Evolutionary conservation across 1,284 basidiomycete genomes (phyloP), one percentile per base, ranked within the genome.

Genomic region (Cutaneotrichosporon mucoides): DNA sequence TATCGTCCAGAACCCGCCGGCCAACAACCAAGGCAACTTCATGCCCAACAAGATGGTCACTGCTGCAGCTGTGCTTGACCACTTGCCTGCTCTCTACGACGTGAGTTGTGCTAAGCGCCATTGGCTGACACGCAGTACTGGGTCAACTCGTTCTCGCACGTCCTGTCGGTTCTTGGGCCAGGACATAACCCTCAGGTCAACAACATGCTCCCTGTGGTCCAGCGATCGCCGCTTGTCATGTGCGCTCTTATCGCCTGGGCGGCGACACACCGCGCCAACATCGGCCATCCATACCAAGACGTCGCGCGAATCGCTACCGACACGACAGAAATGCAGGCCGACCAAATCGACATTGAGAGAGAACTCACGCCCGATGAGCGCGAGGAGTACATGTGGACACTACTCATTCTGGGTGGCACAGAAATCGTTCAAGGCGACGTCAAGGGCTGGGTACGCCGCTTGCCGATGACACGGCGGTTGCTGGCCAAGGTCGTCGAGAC

Each of bases 211-310:
- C 69, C 69, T 0, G 59, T 69, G 8, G 66, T 66, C 5, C 62
- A 66, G 49, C 66, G 61, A 6, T 69, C 68, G 10, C 69, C 66
- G 2, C 50, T 71, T 4, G 64, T 71, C 38, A 62, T 71, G 38
- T 69, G 67, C 53, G 69, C 68, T 2, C 55, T 71, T 3, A 64
- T 71, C 46, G 68, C 66, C 4, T 71, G 69, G 69, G 68, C 69
- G 0, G 69, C 68, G 6, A 67, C 64, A 3, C 68, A 69, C 50
- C 63, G 67, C 3, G 66, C 68, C 11, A 62, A 65, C 37, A 60
- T 63, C 3, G 68, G 68, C 3, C 64, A 68, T 24, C 68, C 65
- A 15, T 71, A 71, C 50, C 62, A 65, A n/a, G 66, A 66, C 6
- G 66, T 71, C 12, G 66, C 69, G 2, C 60, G 65, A 10, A 59